Conservation (phyloP, 83 land plant species). For the Picea abies region DNA sequence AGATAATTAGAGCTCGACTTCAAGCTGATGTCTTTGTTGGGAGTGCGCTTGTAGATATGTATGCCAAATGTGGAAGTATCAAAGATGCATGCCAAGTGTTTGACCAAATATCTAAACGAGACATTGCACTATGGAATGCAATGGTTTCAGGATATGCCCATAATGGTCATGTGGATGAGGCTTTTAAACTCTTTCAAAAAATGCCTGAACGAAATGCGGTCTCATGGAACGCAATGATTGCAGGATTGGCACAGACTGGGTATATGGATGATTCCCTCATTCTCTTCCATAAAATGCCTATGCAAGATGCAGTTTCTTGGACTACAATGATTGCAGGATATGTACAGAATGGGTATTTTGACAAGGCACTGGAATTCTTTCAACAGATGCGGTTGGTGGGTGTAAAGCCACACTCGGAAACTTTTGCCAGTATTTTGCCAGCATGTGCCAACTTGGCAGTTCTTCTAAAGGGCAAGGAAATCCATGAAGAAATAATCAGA, state of each 20-base stretch:
- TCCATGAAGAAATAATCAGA: slow-evolving; percentile 33
- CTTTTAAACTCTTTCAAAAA: neutral
- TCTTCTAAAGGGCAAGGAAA: slow-evolving; percentile 28
- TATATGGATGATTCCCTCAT: slow-evolving; percentile 21
- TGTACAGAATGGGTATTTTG: slow-evolving; percentile 33
- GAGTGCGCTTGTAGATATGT: slow-evolving; percentile 56
- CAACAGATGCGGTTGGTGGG: slow-evolving; percentile 24
- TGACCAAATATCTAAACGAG: neutral
- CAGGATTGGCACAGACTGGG: neutral
- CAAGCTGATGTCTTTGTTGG: slow-evolving; percentile 35
- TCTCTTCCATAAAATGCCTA: slow-evolving; percentile 33
- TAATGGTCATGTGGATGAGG: neutral
- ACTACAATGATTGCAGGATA: slow-evolving; percentile 41
- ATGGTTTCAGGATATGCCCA: neutral
- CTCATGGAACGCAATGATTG: neutral
- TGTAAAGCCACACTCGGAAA: slow-evolving; percentile 33
- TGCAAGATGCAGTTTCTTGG: slow-evolving; percentile 49
- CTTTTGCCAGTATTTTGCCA: slow-evolving; percentile 35
- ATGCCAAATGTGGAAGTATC: slow-evolving; percentile 39
- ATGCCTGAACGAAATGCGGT: neutral
- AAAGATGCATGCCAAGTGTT: slow-evolving; percentile 2
- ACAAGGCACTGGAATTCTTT: slow-evolving; percentile 32
- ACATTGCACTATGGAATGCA: neutral
- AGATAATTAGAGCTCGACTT: slow-evolving; percentile 30
- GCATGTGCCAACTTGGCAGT: slow-evolving; percentile 33